These are phyloP conservation scores for Inosperma sp. DNA, from an alignment of 768 basidiomycete genomes.

Conservation along the genomic window DNA sequence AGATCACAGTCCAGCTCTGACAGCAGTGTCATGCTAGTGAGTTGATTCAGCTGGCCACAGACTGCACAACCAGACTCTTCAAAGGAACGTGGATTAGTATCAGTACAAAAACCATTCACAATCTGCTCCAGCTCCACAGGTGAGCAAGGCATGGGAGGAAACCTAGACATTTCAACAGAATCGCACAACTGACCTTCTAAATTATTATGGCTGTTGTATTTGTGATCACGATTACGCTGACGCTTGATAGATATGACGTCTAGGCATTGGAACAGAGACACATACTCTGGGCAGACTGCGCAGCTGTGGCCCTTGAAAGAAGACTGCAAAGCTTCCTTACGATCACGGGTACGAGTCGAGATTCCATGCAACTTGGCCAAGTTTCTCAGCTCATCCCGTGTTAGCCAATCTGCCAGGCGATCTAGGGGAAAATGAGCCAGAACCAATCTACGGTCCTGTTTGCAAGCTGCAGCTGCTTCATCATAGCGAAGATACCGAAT, in stretches of 20 bases:
- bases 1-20: slow-evolving; percentile 6
- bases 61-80: slow-evolving; percentile 24
- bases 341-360: neutral
- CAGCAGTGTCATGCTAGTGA: slow-evolving; percentile 1
- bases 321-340: neutral
- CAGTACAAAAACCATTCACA: slow-evolving; percentile 9
- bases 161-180: neutral
- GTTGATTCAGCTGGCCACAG: slow-evolving; percentile 15
- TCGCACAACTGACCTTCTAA: neutral
- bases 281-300: neutral
- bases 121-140: neutral
- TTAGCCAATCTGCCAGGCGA: neutral
- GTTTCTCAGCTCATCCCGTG: neutral
- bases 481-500: neutral
- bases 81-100: slow-evolving; percentile 1
- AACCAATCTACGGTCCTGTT: neutral
- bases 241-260: neutral
- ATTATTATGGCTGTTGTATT: neutral
- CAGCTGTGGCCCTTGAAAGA: neutral
- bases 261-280: neutral
- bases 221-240: neutral
- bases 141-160: slow-evolving; percentile 1
- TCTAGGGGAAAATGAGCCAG: neutral
- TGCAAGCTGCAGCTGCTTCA: neutral
- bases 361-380: neutral